These are phyloP conservation scores for Globisporangium alternatum DNA, from an alignment of 352 stramenopile species.

Conservation along the genomic window DNA sequence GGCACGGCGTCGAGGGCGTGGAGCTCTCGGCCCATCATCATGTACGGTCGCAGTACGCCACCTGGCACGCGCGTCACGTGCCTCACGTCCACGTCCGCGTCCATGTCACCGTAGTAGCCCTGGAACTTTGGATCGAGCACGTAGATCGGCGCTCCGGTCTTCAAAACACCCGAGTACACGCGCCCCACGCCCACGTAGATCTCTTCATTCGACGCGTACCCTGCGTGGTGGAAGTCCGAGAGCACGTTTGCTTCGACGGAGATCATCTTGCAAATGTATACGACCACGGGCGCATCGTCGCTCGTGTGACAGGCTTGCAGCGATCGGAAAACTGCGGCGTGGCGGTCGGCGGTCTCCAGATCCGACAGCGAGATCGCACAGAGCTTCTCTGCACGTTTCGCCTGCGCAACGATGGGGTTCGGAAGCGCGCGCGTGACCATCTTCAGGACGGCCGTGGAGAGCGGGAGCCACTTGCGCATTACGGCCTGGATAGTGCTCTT, in stretches of 20 bases:
- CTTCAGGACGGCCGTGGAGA: constrained; percentile 82
- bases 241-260: constrained; percentile 86
- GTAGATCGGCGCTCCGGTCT: constrained; percentile 54
- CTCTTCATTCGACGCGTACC: constrained; percentile 47
- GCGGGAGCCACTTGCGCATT: constrained; percentile 89
- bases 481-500: constrained; percentile 59
- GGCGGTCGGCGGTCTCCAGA: constrained; percentile 27
- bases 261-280: constrained; percentile 93
- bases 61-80: constrained; percentile 56
- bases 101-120: constrained; percentile 35
- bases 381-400: constrained; percentile 64
- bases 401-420: constrained; percentile 70
- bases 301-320: constrained; percentile 55
- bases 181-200: constrained; percentile 91
- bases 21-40: constrained; percentile 92
- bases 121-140: constrained; percentile 91
- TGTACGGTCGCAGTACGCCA: constrained; percentile 73
- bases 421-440: constrained; percentile 89
- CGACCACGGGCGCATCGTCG: constrained; percentile 68
- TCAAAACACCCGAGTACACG: constrained; percentile 88
- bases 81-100: constrained; percentile 33
- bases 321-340: constrained; percentile 43
- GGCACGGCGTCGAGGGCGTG: constrained; percentile 72
- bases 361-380: constrained; percentile 41
- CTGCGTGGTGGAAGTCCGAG: constrained; percentile 58